Evolutionary conservation across 345 rosid species (phyloP).

Genomic region (Aegle marmelos): DNA sequence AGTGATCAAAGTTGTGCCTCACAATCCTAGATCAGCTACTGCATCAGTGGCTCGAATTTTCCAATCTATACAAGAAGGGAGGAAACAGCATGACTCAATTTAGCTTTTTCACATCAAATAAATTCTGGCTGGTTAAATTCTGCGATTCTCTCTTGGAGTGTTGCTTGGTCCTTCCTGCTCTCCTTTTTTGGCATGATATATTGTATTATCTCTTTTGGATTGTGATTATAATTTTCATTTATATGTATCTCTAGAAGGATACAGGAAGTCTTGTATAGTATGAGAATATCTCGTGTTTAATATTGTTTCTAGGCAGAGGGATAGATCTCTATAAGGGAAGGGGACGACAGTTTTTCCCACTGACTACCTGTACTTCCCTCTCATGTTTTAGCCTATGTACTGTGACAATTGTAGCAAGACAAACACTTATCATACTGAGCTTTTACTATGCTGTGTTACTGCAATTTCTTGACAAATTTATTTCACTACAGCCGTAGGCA

Average conservation of each 20-base stretch:
- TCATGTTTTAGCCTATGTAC: not conserved
- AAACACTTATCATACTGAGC: not conserved
- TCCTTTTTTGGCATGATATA: not conserved
- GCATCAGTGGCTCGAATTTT: slow-evolving; percentile 88
- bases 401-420: not conserved
- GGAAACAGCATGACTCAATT: slow-evolving; percentile 44
- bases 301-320: slow-evolving; percentile 5
- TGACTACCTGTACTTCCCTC: not conserved
- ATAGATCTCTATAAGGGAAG: not conserved
- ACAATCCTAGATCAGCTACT: slow-evolving; percentile 67
- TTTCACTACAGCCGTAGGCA: not conserved
- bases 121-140: not conserved
- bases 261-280: slow-evolving; percentile 7
- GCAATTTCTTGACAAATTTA: not conserved
- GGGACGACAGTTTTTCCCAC: not conserved
- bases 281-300: slow-evolving; percentile 5
- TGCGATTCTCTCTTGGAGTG: not conserved
- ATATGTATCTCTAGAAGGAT: not conserved
- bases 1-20: slow-evolving; percentile 88
- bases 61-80: slow-evolving; percentile 82
- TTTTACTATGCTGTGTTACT: not conserved
- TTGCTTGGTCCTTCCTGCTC: slow-evolving; percentile 6
- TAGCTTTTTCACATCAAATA: slow-evolving; percentile 13
- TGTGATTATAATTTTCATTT: slow-evolving; percentile 8
- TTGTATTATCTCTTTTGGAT: not conserved